phyloP scores from a whole-genome alignment of 495 filamentous ascomycete genomes.

The Neurospora sublineolata region DNA sequence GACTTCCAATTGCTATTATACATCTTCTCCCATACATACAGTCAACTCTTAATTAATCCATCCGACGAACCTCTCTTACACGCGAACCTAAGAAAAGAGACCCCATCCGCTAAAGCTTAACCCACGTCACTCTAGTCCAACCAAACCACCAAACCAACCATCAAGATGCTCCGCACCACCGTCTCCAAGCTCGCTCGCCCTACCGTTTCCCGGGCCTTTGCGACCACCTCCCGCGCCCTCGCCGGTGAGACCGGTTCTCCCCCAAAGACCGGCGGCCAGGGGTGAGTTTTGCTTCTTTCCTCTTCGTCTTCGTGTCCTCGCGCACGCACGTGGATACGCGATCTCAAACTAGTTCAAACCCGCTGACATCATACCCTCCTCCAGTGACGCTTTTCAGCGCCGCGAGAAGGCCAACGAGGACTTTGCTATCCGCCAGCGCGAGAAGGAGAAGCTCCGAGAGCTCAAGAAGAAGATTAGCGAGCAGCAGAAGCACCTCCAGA shows the following conservation, averaged over 20 bases:
- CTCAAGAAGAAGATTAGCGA: slow-evolving; percentile 68
- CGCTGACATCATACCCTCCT: not conserved
- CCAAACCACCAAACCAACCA: slow-evolving; percentile 5
- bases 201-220: slow-evolving; percentile 46
- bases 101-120: not conserved
- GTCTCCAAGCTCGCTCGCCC: slow-evolving; percentile 45
- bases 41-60: not conserved
- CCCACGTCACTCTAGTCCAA: not conserved
- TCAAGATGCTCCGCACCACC: slow-evolving; percentile 55
- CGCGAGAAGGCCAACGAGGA: slow-evolving; percentile 84
- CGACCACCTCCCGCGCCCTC: slow-evolving; percentile 50
- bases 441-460: slow-evolving; percentile 68
- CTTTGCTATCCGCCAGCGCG: slow-evolving; percentile 68
- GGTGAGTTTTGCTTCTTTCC: slow-evolving; percentile 24
- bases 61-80: not conserved
- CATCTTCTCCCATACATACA: not conserved
- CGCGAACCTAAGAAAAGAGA: not conserved
- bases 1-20: not conserved
- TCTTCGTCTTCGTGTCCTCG: not conserved
- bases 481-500: slow-evolving; percentile 71
- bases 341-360: not conserved
- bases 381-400: slow-evolving; percentile 77
- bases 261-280: slow-evolving; percentile 32
- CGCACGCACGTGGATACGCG: not conserved
- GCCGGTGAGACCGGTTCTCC: slow-evolving; percentile 58